Base-by-base conservation (phyloP, 768 basidiomycete species). In the Rhizopogon vinicolor region DNA sequence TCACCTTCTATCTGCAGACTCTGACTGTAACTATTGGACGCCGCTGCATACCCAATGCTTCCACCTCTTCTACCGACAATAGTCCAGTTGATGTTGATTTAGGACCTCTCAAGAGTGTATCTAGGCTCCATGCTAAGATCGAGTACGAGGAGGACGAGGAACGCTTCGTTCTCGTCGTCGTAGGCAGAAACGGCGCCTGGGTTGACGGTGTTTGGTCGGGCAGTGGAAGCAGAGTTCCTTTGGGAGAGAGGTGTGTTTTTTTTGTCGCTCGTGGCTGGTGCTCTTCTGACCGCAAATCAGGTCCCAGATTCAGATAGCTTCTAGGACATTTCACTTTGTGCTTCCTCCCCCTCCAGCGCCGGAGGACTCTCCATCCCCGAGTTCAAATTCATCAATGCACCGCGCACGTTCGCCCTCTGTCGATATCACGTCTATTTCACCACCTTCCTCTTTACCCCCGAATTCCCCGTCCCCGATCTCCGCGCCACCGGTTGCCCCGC, bases 181-280 rank as follows among this genome's bases (percentile, higher is more conserved):
- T 92, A 39, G 97, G 97, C n/a, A 79, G 97, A 56, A 98, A 99
- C 64, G 97, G 97, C 12, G 94, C 94, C 16, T 98, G 95, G 89
- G 93, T 99, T 5, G 94, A 98, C 60, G 95, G 94, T 31, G 85
- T 91, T n/a, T 99, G 95, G 91, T 86, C 86, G 48, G 89, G 88
- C 10, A 87, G 90, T 60, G 93, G 95, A 14, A 87, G 89, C 57
- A 83, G 86, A 57, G 89, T 93, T n/a, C 82, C 89, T 31, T 75
- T 99, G 19, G 78, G 86, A 39, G 91, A 93, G 68, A 81, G 91
- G 96, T 93, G 56, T 49, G 78, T 70, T 28, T 45, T 6, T 35
- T 8, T 33, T 25, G 25, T 12, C 37, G 39, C 28, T 43, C 19
- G 33, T 29, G 41, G 7, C 33, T 13, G 25, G 44, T 31, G 22